These are phyloP conservation scores for Carpinus viminea DNA, from an alignment of 306 rosid species.

Conservation along the genomic window DNA sequence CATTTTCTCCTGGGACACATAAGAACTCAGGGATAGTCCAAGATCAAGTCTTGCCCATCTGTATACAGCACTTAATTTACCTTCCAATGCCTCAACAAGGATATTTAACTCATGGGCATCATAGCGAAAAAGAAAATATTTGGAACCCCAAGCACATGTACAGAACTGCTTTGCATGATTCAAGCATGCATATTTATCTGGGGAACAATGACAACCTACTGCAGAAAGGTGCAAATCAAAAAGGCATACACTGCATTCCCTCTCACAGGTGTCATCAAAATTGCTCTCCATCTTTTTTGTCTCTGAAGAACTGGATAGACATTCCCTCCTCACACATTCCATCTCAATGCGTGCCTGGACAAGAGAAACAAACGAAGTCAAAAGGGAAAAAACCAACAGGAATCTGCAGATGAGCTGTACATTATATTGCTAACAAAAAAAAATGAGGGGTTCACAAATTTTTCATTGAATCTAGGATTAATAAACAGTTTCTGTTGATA, in stretches of 20 bases:
- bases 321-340: conserved; percentile 72
- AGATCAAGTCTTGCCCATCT: conserved; percentile 97
- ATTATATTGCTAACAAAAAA: background rate
- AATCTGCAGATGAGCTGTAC: conserved; percentile 3
- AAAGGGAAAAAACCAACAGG: conserved; percentile 10
- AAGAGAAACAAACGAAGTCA: conserved; percentile 26
- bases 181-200: conserved; percentile 88
- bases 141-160: conserved; percentile 74
- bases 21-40: conserved; percentile 80
- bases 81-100: conserved; percentile 95
- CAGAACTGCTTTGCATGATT: conserved; percentile 93
- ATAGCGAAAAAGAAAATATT: conserved; percentile 90
- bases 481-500: background rate
- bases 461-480: background rate
- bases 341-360: conserved; percentile 75
- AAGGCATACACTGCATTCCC: conserved; percentile 84
- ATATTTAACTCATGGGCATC: conserved; percentile 71
- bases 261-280: conserved; percentile 85
- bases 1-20: conserved; percentile 38
- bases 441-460: background rate
- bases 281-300: conserved; percentile 82
- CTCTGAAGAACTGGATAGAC: conserved; percentile 61
- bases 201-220: conserved; percentile 83
- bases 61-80: conserved; percentile 91
- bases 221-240: conserved; percentile 98